phyloP scores from a whole-genome alignment of 768 basidiomycete genomes.

The Saitozyma podzolica region DNA sequence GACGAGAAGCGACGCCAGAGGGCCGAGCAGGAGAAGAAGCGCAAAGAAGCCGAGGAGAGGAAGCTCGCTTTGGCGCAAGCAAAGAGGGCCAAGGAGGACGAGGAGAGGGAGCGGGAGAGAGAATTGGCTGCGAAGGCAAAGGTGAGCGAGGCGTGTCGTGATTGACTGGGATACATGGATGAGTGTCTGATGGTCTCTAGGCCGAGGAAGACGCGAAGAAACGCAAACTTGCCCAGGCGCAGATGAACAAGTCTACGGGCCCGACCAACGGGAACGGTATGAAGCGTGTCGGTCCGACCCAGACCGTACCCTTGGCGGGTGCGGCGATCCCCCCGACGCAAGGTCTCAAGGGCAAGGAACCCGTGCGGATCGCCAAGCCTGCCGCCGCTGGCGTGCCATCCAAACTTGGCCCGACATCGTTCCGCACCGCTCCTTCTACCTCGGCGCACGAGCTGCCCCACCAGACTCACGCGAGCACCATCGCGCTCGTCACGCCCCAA shows the following conservation, averaged over 20 bases:
- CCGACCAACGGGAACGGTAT: too few relatives aligned
- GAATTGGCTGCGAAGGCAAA: slow-evolving; percentile 33
- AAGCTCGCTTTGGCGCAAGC: slow-evolving; percentile 18
- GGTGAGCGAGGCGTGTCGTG: slow-evolving; percentile 16
- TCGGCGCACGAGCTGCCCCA: slow-evolving; percentile 2
- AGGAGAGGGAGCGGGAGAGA: slow-evolving; percentile 16
- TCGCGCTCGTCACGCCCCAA: slow-evolving; percentile 27
- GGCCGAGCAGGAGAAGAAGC: slow-evolving; percentile 23
- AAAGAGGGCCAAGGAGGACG: slow-evolving; percentile 24
- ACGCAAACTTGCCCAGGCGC: slow-evolving; percentile 31
- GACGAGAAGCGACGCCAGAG: slow-evolving; percentile 24
- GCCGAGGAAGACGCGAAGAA: slow-evolving; percentile 34
- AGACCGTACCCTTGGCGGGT: too few relatives aligned
- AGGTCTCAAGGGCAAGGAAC: slow-evolving; percentile 26
- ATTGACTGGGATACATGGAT: slow-evolving; percentile 9
- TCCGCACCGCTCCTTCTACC: slow-evolving; percentile 28
- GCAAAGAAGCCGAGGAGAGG: slow-evolving; percentile 27
- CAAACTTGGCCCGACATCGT: slow-evolving; percentile 38
- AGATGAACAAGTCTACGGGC: too few relatives aligned
- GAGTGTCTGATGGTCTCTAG: not conserved
- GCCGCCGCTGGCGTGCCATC: slow-evolving; percentile 8
- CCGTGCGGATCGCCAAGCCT: slow-evolving; percentile 28
- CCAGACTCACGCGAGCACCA: slow-evolving; percentile 21
- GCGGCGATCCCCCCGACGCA: too few relatives aligned
- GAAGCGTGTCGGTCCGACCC: too few relatives aligned